Percentiles rank a stretch among this genome's conserved stretches.
These are phyloP conservation scores for Sarocladiaceae sp. DNA, from an alignment of 2,329 filamentous ascomycete species.

Conservation along the genomic window DNA sequence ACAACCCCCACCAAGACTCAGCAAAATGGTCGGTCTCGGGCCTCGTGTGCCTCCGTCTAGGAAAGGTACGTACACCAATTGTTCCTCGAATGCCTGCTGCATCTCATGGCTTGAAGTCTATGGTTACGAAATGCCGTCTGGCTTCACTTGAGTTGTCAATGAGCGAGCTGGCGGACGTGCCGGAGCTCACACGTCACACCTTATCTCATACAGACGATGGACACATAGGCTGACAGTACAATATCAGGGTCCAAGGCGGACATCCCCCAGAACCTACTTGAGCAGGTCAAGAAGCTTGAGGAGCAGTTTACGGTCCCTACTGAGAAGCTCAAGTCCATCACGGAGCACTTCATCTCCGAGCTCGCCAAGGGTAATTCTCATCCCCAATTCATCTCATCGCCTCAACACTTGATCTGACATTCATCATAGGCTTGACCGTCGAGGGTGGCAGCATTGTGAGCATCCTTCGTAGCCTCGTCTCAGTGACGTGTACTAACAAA, in stretches of 20 bases:
- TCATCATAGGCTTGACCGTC: conserved; percentile 63
- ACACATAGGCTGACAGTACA: not conserved
- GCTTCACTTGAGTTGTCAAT: too few relatives aligned
- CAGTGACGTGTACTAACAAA: conserved; percentile 16
- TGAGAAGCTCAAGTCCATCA: conserved; percentile 82
- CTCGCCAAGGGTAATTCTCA: conserved; percentile 67
- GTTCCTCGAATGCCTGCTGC: not conserved
- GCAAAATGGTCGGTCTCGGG: conserved; percentile 48
- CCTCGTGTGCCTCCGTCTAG: conserved; percentile 46
- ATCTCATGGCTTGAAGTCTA: not conserved
- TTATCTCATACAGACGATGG: not conserved
- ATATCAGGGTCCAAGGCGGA: conserved; percentile 79
- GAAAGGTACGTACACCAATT: conserved; percentile 59
- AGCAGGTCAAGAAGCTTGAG: conserved; percentile 80
- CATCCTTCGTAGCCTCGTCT: not conserved
- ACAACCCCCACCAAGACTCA: conserved; percentile 25
- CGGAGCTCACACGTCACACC: not conserved
- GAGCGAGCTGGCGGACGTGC: too few relatives aligned
- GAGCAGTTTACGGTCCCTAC: conserved; percentile 75
- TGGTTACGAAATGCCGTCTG: too few relatives aligned
- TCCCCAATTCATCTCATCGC: not conserved
- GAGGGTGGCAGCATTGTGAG: conserved; percentile 91
- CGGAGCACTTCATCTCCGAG: conserved; percentile 83
- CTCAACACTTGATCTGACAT: not conserved
- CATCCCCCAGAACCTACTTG: conserved; percentile 76